Evolutionary conservation across 2,329 filamentous ascomycete species (phyloP), one percentile per base, ranked within the genome.

Genomic region (Leptographium wingfieldii): DNA sequence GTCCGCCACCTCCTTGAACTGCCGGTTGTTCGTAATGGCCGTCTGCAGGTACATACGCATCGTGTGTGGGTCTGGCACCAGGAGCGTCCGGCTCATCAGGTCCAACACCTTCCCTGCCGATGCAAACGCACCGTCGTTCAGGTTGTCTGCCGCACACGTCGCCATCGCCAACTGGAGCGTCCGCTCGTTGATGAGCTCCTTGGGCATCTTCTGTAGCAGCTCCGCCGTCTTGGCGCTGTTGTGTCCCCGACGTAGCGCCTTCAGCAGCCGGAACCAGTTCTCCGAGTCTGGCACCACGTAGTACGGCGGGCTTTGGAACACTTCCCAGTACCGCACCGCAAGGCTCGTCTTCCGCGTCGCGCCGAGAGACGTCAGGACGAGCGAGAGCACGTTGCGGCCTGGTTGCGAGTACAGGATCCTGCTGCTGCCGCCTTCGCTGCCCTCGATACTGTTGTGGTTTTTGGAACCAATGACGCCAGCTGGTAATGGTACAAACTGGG

Each of bases 241-340:
- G 61, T 86, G 85, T 51, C 81, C 83, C 40, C 80, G 70, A 57
- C 84, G 82, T 43, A 94, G 78, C 51, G 88, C 71, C 58, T 82
- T 80, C 19, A 96, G 76, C 67, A 90, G 85, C 64, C 78, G 76
- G 64, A 84, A 77, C 73, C 85, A 87, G 68, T 90, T 91, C 63
- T 85, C 79, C 10, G 75, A 67, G 69, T 96, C 92, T 0, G 92
- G 91, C 2, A 75, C 69, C 61, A 96, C 73, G n/a, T 73, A 73
- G 69, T 83, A 79, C 14, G 77, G 72, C 16, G 77, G 71, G 2
- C 76, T 70, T 7, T 86, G 88, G 60, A 96, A 74, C 6, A 86
- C 69, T 22, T 86, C 76, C 92, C 92, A 97, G 72, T 96, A 97
- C 38, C 78, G 78, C 58, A 80, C 73, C n/a, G 84, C 87, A n/a